Conservation (phyloP, 441 rosid genomes). For the Melastoma candidum region DNA sequence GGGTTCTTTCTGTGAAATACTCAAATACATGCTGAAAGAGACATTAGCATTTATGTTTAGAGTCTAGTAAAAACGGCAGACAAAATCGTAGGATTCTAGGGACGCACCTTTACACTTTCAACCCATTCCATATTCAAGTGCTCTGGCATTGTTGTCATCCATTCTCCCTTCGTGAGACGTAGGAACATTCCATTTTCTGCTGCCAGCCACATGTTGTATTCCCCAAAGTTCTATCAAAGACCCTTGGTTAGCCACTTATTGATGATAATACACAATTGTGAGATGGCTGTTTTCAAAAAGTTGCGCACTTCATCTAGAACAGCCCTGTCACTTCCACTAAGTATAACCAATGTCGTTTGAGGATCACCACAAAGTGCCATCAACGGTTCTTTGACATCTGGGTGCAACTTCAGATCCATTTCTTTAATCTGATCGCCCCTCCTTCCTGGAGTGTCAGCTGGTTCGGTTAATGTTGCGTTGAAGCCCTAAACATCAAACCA, state of each 20-base stretch:
- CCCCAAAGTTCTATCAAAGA: slow-evolving; percentile 64
- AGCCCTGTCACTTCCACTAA: slow-evolving; percentile 72
- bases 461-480: slow-evolving; percentile 91
- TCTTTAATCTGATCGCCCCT: slow-evolving; percentile 94
- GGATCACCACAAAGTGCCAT: slow-evolving; percentile 59
- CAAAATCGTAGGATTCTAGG: slow-evolving; percentile 2
- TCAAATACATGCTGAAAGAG: slow-evolving; percentile 86
- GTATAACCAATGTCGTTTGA: slow-evolving; percentile 70
- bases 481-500: slow-evolving; percentile 55
- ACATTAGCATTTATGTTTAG: slow-evolving; percentile 14
- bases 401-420: slow-evolving; percentile 92
- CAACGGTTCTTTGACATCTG: slow-evolving; percentile 55
- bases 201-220: slow-evolving; percentile 87
- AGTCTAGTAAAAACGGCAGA: slow-evolving; percentile 10
- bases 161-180: slow-evolving; percentile 64
- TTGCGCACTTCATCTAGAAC: slow-evolving; percentile 57
- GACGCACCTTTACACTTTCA: slow-evolving; percentile 82
- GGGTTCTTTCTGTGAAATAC: slow-evolving; percentile 94
- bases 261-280: slow-evolving; percentile 6
- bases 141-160: slow-evolving; percentile 99
- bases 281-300: slow-evolving; percentile 5
- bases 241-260: slow-evolving; percentile 6
- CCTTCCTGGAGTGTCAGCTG: slow-evolving; percentile 77
- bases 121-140: slow-evolving; percentile 98
- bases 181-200: slow-evolving; percentile 99